Base-by-base conservation (phyloP, 208 protist genomes). In the Leishmania tropica region DNA sequence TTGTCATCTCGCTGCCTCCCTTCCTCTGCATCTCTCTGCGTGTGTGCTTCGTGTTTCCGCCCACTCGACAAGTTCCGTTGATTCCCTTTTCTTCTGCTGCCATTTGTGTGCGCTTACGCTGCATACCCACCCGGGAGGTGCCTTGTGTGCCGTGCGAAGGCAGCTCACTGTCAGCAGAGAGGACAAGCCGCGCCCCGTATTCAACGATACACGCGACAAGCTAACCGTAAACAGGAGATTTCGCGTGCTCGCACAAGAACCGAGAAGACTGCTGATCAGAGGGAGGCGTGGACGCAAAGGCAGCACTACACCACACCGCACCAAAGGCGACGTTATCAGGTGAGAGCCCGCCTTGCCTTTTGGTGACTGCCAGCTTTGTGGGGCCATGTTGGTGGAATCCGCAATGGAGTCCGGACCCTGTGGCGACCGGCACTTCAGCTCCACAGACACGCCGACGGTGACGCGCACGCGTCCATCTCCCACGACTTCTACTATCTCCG, bases 61-160 rank as follows among this genome's bases (percentile, higher is more conserved):
- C 31, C n/a, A 37, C 31, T 68, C 62, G 31, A 40, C 28, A 81
- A 75, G 11, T 48, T 79, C 45, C 64, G 56, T 42, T 47, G 51
- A 51, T 78, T 77, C 86, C 79, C 24, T 81, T 70, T 79, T 45
- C 31, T 45, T 40, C n/a, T 67, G 48, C 21, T 78, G 5, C 54
- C 17, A 21, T 68, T 67, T 48, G 31, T 35, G 19, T 15, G 31
- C 60, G 1, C 13, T 67, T 67, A 37, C n/a, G 11, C 31, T 67
- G 60, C n/a, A 47, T 19, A 40, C 37, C 47, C 37, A 13, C 37
- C 45, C 5, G 7, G 19, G 24, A 71, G 65, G 31, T 7, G 37
- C 15, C 37, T 45, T 24, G 24, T 42, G 65, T 72, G 65, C 65
- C 10, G 19, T 21, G 65, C 37, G 1, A 24, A 7, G 65, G 21